Evolutionary conservation across 2,329 filamentous ascomycete species (phyloP).

Genomic region (Apiospora rasikravindrae): DNA sequence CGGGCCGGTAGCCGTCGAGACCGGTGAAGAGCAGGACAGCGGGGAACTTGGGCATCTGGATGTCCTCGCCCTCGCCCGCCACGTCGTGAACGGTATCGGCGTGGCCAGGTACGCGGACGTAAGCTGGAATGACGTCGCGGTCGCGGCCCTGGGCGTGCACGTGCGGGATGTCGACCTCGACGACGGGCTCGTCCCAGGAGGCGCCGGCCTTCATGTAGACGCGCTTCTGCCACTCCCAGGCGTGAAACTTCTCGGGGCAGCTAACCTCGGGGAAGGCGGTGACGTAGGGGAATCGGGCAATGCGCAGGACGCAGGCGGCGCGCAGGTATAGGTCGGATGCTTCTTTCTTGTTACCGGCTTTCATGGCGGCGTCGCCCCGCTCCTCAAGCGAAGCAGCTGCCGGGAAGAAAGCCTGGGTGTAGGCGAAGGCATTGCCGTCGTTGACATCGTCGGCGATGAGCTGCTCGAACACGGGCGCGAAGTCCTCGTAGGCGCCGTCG

Average conservation of each 20-base stretch:
- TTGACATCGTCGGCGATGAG: conserved; percentile 66
- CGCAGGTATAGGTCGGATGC: conserved; percentile 71
- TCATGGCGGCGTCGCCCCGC: conserved; percentile 56
- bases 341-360: conserved; percentile 48
- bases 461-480: conserved; percentile 69
- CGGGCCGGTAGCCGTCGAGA: conserved; percentile 66
- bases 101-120: conserved; percentile 63
- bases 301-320: conserved; percentile 74
- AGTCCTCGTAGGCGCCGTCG: conserved; percentile 71
- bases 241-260: conserved; percentile 59
- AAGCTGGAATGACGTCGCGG: conserved; percentile 63
- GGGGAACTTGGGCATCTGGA: conserved; percentile 41
- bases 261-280: conserved; percentile 44
- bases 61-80: not conserved
- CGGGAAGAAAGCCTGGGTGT: conserved; percentile 68
- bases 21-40: conserved; percentile 64
- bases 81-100: not conserved
- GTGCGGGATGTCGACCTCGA: conserved; percentile 68
- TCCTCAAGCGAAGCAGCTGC: conserved; percentile 61
- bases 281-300: conserved; percentile 71
- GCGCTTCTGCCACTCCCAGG: conserved; percentile 70
- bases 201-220: conserved; percentile 63
- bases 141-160: conserved; percentile 55
- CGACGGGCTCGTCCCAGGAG: conserved; percentile 61
- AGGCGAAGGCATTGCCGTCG: conserved; percentile 68